A percentile compares a stretch with the other conserved stretches of the same genome.
phyloP scores from a whole-genome alignment of 2,329 filamentous ascomycete genomes.

The Chaetomium sp. region DNA sequence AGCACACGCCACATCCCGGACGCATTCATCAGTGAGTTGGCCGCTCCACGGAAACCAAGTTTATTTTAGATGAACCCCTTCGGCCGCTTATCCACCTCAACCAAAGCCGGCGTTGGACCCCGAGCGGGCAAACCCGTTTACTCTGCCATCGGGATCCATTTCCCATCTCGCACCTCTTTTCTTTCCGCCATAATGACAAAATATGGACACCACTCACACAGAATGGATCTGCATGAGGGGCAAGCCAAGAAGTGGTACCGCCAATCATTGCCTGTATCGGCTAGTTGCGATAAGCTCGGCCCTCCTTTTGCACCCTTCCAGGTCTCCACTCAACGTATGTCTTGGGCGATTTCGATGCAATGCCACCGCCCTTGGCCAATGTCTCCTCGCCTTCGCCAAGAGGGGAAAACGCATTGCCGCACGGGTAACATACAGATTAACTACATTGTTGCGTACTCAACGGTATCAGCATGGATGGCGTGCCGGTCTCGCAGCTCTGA shows the following conservation, averaged over 20 bases:
- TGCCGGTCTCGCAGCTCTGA: background rate
- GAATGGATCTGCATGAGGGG: conserved; percentile 16
- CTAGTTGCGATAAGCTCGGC: conserved; percentile 31
- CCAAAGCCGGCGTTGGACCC: conserved; percentile 12
- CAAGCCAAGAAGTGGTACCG: conserved; percentile 7
- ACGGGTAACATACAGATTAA: too few species aligned
- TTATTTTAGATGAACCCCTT: background rate
- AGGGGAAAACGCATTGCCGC: too few species aligned
- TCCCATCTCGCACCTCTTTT: background rate
- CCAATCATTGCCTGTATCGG: conserved; percentile 27
- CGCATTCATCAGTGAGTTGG: background rate
- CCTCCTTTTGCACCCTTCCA: conserved; percentile 19
- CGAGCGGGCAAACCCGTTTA: conserved; percentile 10
- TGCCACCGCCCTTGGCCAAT: conserved; percentile 19
- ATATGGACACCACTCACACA: background rate
- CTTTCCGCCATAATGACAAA: background rate
- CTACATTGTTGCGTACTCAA: background rate
- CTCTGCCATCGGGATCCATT: background rate
- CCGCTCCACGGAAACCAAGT: background rate
- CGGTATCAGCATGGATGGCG: background rate
- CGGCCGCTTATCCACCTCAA: conserved; percentile 4
- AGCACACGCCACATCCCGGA: background rate
- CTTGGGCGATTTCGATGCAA: conserved; percentile 33
- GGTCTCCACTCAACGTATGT: conserved; percentile 3
- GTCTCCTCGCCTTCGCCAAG: too few species aligned